Evolutionary conservation across 208 protist genomes (phyloP).

Genomic region (Leptomonas pyrrhocoris): DNA sequence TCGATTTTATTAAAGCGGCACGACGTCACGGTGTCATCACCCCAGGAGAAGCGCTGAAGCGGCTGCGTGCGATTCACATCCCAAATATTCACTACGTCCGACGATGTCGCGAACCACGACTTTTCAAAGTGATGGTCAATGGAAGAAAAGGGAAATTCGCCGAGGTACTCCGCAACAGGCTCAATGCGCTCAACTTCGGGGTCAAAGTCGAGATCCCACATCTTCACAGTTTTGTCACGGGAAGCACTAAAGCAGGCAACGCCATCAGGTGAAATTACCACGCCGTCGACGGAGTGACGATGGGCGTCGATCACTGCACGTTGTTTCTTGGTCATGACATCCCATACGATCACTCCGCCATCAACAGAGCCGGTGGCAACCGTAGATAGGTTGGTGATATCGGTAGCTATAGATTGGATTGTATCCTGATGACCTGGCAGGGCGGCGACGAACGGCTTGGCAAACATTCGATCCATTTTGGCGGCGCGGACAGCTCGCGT

Average conservation of each 20-base stretch:
- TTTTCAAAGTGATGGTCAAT: constrained; percentile 94
- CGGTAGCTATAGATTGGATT: constrained; percentile 90
- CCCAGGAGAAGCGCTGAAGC: constrained; percentile 95
- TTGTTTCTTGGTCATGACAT: constrained; percentile 79
- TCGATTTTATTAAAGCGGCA: constrained; percentile 96
- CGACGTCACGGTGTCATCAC: constrained; percentile 89
- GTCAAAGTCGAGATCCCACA: constrained; percentile 94
- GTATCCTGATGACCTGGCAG: constrained; percentile 92
- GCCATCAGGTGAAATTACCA: constrained; percentile 90
- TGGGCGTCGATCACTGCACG: constrained; percentile 89
- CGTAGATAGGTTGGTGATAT: constrained; percentile 85
- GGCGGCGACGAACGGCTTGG: constrained; percentile 95
- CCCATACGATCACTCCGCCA: constrained; percentile 91
- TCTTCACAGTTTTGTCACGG: constrained; percentile 96
- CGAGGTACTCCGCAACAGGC: constrained; percentile 90
- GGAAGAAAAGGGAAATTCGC: constrained; percentile 91
- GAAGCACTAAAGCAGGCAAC: constrained; percentile 92
- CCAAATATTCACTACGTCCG: constrained; percentile 92
- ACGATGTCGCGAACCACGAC: constrained; percentile 92
- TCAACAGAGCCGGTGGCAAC: constrained; percentile 88
- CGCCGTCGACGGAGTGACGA: constrained; percentile 93
- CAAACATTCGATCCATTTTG: constrained; percentile 97
- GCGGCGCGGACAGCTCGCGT: constrained; percentile 94
- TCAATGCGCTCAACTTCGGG: constrained; percentile 40
- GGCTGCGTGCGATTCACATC: constrained; percentile 94